phyloP scores from a whole-genome alignment of 345 rosid genomes.

The Passiflora organensis region DNA sequence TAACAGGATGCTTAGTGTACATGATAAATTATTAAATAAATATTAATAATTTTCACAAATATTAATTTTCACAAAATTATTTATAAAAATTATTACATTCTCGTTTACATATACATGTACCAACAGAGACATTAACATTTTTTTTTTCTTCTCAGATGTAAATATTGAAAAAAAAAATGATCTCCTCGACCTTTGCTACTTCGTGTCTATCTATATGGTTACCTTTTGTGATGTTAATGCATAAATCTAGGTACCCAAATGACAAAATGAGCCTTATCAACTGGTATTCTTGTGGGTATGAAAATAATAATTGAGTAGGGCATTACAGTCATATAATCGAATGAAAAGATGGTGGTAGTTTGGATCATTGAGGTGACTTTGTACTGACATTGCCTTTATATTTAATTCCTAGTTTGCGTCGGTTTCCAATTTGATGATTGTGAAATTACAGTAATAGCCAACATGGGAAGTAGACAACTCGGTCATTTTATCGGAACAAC shows the following conservation, averaged over 20 bases:
- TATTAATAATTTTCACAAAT: too few species aligned
- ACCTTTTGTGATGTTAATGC: too few species aligned
- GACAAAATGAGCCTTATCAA: conserved; percentile 27
- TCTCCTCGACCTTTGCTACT: too few species aligned
- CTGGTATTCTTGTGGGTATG: background rate
- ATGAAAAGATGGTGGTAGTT: conserved; percentile 42
- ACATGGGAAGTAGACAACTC: conserved; percentile 1
- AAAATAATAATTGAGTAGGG: conserved; percentile 10
- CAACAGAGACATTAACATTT: too few species aligned
- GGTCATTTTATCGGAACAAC: conserved; percentile 4
- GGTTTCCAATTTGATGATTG: conserved; percentile 26
- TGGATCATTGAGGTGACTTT: conserved; percentile 56
- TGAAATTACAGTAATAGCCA: conserved; percentile 25
- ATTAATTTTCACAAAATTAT: too few species aligned
- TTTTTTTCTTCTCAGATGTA: too few species aligned
- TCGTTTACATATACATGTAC: too few species aligned
- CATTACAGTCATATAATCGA: conserved; percentile 18
- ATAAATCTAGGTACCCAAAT: background rate
- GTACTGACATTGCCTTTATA: conserved; percentile 51
- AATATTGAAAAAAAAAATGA: too few species aligned
- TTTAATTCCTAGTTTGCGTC: conserved; percentile 46
- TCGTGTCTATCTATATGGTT: too few species aligned
- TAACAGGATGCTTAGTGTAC: too few species aligned
- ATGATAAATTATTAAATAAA: too few species aligned
- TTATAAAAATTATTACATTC: too few species aligned